phyloP scores from a whole-genome alignment of 192 early-diverging fungal genomes.

The Lobosporangium transversale region DNA sequence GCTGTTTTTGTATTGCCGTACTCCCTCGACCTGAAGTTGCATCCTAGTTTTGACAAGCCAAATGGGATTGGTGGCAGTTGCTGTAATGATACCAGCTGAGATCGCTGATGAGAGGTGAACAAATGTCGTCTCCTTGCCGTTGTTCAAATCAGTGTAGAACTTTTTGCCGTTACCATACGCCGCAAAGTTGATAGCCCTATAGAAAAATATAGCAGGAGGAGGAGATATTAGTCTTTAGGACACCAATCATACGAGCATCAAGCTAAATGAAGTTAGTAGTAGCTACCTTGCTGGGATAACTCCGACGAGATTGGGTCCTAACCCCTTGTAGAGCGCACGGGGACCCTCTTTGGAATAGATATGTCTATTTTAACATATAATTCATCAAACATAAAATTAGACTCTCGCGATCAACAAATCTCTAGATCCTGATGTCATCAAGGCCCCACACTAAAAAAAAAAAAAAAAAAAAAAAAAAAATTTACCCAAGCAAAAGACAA shows the following conservation, averaged over 20 bases:
- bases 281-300: constrained; percentile 90
- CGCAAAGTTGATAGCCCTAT: constrained; percentile 92
- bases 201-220: neutral
- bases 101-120: constrained; percentile 87
- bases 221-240: neutral
- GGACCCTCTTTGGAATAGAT: constrained; percentile 83
- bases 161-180: constrained; percentile 92
- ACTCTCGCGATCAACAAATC: neutral
- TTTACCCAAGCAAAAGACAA: constrained; percentile 57
- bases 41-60: constrained; percentile 98
- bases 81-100: constrained; percentile 78
- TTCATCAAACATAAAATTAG: neutral
- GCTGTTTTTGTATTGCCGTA: constrained; percentile 76
- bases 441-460: too few species aligned
- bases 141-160: constrained; percentile 76
- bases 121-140: constrained; percentile 77
- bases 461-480: too few species aligned
- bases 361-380: constrained; percentile 37
- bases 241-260: neutral
- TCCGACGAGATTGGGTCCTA: constrained; percentile 92
- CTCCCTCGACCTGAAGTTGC: constrained; percentile 76
- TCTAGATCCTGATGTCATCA: neutral
- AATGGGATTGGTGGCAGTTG: constrained; percentile 92
- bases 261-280: neutral
- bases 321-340: constrained; percentile 90